Percentiles rank a stretch among this genome's conserved stretches.
These are phyloP conservation scores for Beta macrorhiza DNA, from an alignment of 179 eudicot species.

Conservation along the genomic window DNA sequence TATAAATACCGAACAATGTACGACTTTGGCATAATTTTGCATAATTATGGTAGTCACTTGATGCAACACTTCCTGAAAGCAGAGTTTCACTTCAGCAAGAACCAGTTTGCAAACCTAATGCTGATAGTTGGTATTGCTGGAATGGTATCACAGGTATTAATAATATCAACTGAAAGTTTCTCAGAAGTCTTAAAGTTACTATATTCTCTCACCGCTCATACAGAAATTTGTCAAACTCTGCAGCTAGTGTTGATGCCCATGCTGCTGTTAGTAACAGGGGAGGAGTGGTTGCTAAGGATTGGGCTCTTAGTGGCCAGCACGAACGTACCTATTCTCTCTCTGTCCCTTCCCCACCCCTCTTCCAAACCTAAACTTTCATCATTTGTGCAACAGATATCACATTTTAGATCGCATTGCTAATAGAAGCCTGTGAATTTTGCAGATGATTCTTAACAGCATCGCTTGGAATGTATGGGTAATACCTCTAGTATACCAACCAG, in stretches of 20 bases:
- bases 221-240: conserved; percentile 18
- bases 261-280: conserved; percentile 55
- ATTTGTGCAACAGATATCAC: background rate
- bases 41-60: background rate
- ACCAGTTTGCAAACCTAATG: conserved; percentile 61
- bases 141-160: conserved; percentile 48
- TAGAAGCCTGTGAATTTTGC: conserved; percentile 28
- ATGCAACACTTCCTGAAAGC: conserved; percentile 75
- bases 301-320: conserved; percentile 51
- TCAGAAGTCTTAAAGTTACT: background rate
- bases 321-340: conserved; percentile 35
- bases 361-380: background rate
- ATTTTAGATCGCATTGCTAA: conserved; percentile 10
- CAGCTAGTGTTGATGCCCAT: conserved; percentile 75
- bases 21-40: background rate
- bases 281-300: conserved; percentile 53
- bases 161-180: background rate
- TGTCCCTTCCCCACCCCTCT: background rate
- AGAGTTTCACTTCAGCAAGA: conserved; percentile 60
- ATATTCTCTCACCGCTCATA: background rate
- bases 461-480: conserved; percentile 81
- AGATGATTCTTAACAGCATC: conserved; percentile 64
- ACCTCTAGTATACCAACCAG: conserved; percentile 14
- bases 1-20: background rate
- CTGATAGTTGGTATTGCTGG: conserved; percentile 49